Evolutionary conservation across 306 rosid genomes (phyloP).

Genomic region (Quercus wislizeni): DNA sequence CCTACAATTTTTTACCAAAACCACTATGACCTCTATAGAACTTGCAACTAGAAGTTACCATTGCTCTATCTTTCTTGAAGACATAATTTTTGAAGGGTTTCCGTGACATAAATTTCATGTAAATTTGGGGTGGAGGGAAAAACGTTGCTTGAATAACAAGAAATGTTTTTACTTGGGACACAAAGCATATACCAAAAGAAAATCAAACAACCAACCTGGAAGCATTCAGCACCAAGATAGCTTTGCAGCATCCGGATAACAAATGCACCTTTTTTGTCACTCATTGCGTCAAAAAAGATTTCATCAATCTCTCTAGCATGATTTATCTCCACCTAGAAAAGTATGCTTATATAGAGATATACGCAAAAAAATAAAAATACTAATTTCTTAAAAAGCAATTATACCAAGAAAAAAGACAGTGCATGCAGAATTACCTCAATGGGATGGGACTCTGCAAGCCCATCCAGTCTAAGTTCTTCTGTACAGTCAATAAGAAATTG

Average conservation of each 20-base stretch:
- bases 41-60: not conserved
- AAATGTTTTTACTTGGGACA: not conserved
- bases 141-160: not conserved
- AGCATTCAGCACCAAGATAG: conserved; percentile 84
- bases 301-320: conserved; percentile 87
- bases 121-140: not conserved
- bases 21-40: not conserved
- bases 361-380: not conserved
- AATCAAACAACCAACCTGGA: conserved; percentile 62
- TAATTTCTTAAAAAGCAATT: not conserved
- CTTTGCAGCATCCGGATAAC: conserved; percentile 94
- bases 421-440: conserved; percentile 61
- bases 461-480: conserved; percentile 76
- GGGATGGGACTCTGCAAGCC: conserved; percentile 92
- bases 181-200: not conserved
- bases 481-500: conserved; percentile 76
- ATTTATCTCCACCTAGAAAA: conserved; percentile 80
- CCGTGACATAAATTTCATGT: not conserved
- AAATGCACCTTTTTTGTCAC: conserved; percentile 91
- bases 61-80: not conserved
- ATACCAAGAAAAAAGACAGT: not conserved
- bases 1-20: not conserved
- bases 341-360: conserved; percentile 4
- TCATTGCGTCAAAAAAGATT: conserved; percentile 79
- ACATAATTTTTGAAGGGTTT: not conserved